Conservation (phyloP, 179 eudicot species). For the Beta macrorhiza region DNA sequence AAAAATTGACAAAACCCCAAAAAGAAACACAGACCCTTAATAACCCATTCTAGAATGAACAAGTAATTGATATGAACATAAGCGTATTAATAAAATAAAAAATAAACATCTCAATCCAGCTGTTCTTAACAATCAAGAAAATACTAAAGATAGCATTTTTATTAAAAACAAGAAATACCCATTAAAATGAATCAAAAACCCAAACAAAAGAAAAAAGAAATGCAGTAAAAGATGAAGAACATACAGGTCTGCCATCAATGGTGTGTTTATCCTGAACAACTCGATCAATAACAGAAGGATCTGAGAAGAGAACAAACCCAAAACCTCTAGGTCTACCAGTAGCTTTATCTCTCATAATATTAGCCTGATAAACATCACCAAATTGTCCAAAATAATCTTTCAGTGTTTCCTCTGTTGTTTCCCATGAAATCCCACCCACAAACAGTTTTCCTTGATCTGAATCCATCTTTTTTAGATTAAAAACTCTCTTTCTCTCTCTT, state of each 20-base stretch:
- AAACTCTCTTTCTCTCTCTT: not conserved
- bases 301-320: slow-evolving; percentile 77
- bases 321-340: slow-evolving; percentile 77
- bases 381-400: slow-evolving; percentile 62
- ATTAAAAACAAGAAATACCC: not conserved
- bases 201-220: not conserved
- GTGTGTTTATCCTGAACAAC: slow-evolving; percentile 67
- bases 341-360: slow-evolving; percentile 66
- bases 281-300: slow-evolving; percentile 61
- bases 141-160: too few relatives aligned
- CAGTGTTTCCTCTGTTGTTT: slow-evolving; percentile 62
- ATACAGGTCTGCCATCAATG: slow-evolving; percentile 75
- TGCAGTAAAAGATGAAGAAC: not conserved
- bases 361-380: slow-evolving; percentile 64
- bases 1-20: too few relatives aligned
- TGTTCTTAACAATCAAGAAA: not conserved
- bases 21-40: too few relatives aligned
- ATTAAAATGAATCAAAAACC: not conserved
- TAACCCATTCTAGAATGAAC: too few relatives aligned
- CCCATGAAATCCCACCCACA: slow-evolving; percentile 91
- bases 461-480: slow-evolving; percentile 40
- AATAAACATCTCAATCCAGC: too few relatives aligned
- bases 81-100: too few relatives aligned
- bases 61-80: too few relatives aligned
- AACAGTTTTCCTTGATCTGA: slow-evolving; percentile 85